Evolutionary conservation across 225 moss, liverwort and hornwort species (phyloP), one percentile per base, ranked within the genome.

Genomic region (Sphagnum tenellum): DNA sequence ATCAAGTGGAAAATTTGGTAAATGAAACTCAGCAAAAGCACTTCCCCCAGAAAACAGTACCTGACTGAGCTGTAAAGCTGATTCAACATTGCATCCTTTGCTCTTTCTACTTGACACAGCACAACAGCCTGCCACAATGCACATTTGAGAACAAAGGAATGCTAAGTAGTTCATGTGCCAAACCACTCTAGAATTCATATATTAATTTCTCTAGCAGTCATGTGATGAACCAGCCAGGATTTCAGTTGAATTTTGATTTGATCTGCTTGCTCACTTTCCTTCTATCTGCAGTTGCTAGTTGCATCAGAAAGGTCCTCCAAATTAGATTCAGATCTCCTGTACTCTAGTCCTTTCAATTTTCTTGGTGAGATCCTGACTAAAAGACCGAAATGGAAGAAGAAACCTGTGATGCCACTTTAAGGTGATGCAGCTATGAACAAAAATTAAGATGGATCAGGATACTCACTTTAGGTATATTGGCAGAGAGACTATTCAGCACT

Each of bases 101-200:
- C 83, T 74, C 83, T 75, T 70, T 86, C 86, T 52, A 86, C 86
- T 83, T 86, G 86, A 49, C 86, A 86, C 62, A 86, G 80, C 60
- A 86, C 86, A 59, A 86, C 80, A 55, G 86, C 86, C 86, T 86
- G 76, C 7, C 70, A 59, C 62, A 69, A 14, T 2, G 11, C 4
- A 62, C 61, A 62, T 62, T 62, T 62, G 11, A 45, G 13, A 45
- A n/a, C 29, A 29, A 29, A 29, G 1, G 29, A 29, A 29, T 29
- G 29, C 29, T 29, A 1, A 29, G 29, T 29, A 29, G 29, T 29
- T 29, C 29, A 29, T 29, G 29, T 29, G 29, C 29, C 29, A 29
- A 29, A 29, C 29, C 29, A 29, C 29, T 1, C 29, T 29, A 29
- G 29, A 29, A 29, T 29, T 29, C 29, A 29, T 29, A 29, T 29